A percentile compares a stretch with the other conserved stretches of the same genome.
phyloP scores from a whole-genome alignment of 2,329 filamentous ascomycete species.

The Macroventuria anomochaeta region DNA sequence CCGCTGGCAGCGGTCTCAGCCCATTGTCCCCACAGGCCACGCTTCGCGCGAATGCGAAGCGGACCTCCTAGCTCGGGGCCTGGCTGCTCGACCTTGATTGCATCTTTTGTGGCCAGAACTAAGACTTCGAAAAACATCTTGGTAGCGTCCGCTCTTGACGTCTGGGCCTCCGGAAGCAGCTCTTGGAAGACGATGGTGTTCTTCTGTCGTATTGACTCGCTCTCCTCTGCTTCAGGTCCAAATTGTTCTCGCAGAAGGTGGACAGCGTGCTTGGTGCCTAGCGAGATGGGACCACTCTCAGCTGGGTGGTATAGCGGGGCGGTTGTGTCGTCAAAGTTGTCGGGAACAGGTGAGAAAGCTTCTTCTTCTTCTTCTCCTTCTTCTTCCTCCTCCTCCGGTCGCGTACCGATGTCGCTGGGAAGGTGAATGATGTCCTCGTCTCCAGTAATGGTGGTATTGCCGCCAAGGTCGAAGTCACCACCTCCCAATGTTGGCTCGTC shows the following conservation, averaged over 20 bases:
- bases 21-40: conserved; percentile 97
- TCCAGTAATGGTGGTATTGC: conserved; percentile 36
- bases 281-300: conserved; percentile 83
- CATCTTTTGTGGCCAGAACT: conserved; percentile 95
- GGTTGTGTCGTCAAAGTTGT: conserved; percentile 80
- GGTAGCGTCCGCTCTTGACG: conserved; percentile 87
- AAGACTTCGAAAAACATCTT: conserved; percentile 99
- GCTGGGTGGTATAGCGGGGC: conserved; percentile 77
- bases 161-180: conserved; percentile 79
- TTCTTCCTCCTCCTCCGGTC: conserved; percentile 41
- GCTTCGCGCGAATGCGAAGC: conserved; percentile 86
- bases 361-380: conserved; percentile 45
- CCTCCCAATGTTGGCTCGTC: conserved; percentile 57
- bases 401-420: conserved; percentile 32
- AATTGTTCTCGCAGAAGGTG: conserved; percentile 92
- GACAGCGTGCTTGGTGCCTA: conserved; percentile 94
- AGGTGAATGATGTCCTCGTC: conserved; percentile 41
- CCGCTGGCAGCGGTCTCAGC: conserved; percentile 67
- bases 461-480: conserved; percentile 52
- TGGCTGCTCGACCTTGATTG: conserved; percentile 92
- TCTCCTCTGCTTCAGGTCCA: conserved; percentile 72
- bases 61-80: conserved; percentile 73
- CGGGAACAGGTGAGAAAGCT: conserved; percentile 44
- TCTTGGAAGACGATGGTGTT: conserved; percentile 87
- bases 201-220: conserved; percentile 74